Conservation (phyloP, 2,329 filamentous ascomycete genomes). For the Fusarium chaquense region DNA sequence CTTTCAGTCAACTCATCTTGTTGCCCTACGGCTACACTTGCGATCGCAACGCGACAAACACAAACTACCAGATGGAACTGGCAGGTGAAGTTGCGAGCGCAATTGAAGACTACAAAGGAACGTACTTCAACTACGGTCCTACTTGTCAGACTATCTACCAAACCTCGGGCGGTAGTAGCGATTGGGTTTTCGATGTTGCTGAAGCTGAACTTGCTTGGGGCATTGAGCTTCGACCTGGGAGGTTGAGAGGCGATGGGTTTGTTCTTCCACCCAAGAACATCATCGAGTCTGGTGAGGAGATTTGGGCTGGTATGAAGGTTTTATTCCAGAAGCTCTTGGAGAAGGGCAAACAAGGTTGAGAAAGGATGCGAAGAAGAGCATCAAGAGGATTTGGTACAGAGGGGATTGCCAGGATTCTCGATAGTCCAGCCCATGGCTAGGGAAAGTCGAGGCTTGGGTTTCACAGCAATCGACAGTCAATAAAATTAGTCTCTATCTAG, state of each 20-base stretch:
- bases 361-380: neutral
- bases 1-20: slow-evolving; percentile 71
- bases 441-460: no score
- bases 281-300: slow-evolving; percentile 58
- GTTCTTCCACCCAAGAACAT: slow-evolving; percentile 49
- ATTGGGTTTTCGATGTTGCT: slow-evolving; percentile 59
- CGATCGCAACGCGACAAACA: slow-evolving; percentile 58
- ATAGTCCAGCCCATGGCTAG: neutral
- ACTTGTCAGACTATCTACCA: slow-evolving; percentile 73
- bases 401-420: neutral
- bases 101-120: slow-evolving; percentile 59
- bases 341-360: neutral
- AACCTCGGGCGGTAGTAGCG: slow-evolving; percentile 60
- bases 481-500: neutral
- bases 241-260: slow-evolving; percentile 43
- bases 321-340: slow-evolving; percentile 22
- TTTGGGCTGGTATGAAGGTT: slow-evolving; percentile 60
- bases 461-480: neutral
- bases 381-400: fast-evolving
- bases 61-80: slow-evolving; percentile 62
- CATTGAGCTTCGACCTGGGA: slow-evolving; percentile 54
- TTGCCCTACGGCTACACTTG: slow-evolving; percentile 71
- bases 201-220: slow-evolving; percentile 58
- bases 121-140: slow-evolving; percentile 59
- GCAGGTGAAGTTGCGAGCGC: slow-evolving; percentile 63